These are phyloP conservation scores for Exobasidium cylindrosporum DNA, from an alignment of 1,284 basidiomycete genomes.

Conservation along the genomic window DNA sequence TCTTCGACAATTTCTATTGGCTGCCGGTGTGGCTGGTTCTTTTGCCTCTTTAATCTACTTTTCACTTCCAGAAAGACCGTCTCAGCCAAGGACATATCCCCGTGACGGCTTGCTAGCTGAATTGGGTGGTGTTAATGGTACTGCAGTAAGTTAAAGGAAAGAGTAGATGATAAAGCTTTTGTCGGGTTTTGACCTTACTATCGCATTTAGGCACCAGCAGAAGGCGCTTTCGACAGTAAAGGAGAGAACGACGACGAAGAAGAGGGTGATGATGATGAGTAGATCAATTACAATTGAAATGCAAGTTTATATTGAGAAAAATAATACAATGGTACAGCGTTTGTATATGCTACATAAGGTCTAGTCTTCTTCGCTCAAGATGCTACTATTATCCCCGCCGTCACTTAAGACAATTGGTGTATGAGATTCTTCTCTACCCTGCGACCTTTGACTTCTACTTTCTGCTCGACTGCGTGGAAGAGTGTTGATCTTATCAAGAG, in stretches of 20 bases:
- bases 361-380: neutral
- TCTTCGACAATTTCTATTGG: constrained; percentile 27
- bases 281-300: neutral
- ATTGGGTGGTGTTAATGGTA: constrained; percentile 27
- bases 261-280: neutral
- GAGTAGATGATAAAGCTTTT: too few relatives aligned
- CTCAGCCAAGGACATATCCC: constrained; percentile 49
- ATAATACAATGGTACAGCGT: neutral
- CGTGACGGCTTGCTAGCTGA: constrained; percentile 50
- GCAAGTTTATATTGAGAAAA: neutral
- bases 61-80: constrained; percentile 37
- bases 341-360: neutral
- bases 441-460: neutral
- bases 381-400: neutral
- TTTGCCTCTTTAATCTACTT: constrained; percentile 42
- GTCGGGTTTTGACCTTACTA: too few relatives aligned
- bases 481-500: neutral
- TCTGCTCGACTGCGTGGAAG: constrained; percentile 7
- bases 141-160: constrained; percentile 9
- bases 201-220: constrained; percentile 30
- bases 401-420: neutral
- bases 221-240: constrained; percentile 30
- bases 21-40: constrained; percentile 22
- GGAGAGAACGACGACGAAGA: constrained; percentile 33
- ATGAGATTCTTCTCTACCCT: neutral